Evolutionary conservation across 1,139 yeast genomes (phyloP), one percentile per base, ranked within the genome.

Genomic region (Magnusiomyces magnusii): DNA sequence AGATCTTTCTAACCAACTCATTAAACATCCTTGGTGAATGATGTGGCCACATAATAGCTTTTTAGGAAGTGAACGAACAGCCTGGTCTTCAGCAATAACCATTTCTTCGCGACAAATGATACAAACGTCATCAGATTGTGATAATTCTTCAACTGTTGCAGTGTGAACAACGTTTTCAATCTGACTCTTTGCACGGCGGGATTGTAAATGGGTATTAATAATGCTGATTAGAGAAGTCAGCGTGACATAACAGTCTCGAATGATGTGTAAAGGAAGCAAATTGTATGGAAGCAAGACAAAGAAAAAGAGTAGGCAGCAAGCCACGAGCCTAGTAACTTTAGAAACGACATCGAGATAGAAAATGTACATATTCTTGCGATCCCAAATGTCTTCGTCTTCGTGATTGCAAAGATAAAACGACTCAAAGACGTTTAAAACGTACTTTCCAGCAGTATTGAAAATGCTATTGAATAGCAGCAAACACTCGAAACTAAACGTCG

Each of bases 1-100:
- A 0, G 97, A 89, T 64, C 96, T 79, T 68, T 89, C 96, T 65
- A 93, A 77, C 99, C 99, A 93, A 66, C 88, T 87, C 68, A 88
- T 87, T 63, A 93, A 78, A 71, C 99, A 93, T 1, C 96, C 93
- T 75, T 87, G 77, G 71, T 93, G 99, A 61, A 93, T 78, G 59
- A 90, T 86, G 72, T 93, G 99, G 23, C 88, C 87, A 75, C 99
- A 93, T 1, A 77, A 78, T 58, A 93, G 77, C 67, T 80, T 86
- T 71, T 90, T 90, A 1, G 98, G 96, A 53, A 75, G 78, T 59
- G 78, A 75, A 61, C 92, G 79, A 50, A 66, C 64, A 1, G 69
- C 64, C 53, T 74, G 74, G 70, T 68, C 2, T 78, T 56, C 54
- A 13, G 55, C 64, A 3, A 69, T 68, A 31, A 71, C 71, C 96